These are phyloP conservation scores for Pholiota molesta DNA, from an alignment of 768 basidiomycete species.

Conservation along the genomic window DNA sequence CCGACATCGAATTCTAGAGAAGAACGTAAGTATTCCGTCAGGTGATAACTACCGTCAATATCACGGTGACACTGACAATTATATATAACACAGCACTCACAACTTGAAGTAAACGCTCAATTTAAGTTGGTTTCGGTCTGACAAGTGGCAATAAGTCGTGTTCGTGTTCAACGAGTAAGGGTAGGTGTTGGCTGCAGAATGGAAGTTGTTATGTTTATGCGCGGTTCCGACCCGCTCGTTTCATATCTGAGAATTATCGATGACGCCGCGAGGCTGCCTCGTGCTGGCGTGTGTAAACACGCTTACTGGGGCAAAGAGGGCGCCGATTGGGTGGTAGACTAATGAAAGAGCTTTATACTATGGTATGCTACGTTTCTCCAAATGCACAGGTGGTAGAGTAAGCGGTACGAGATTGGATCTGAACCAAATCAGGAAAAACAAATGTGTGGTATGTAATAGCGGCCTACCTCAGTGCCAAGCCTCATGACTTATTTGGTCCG, in stretches of 20 bases:
- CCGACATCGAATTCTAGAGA: neutral
- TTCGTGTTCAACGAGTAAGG: neutral
- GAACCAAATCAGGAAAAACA: no score
- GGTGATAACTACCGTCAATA: neutral
- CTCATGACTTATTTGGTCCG: neutral
- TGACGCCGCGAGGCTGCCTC: conserved; percentile 11
- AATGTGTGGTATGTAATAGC: no score
- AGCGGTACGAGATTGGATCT: neutral
- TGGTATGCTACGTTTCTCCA: no score
- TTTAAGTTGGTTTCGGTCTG: neutral
- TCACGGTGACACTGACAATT: neutral
- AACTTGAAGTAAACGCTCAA: neutral
- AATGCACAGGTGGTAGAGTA: no score
- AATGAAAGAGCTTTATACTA: neutral
- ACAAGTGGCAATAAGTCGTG: neutral
- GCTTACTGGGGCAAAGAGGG: neutral
- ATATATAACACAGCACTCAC: neutral
- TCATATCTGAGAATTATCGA: conserved; percentile 2
- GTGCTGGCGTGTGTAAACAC: neutral
- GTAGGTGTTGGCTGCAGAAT: neutral
- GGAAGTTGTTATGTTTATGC: neutral
- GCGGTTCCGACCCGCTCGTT: neutral
- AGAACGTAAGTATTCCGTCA: neutral
- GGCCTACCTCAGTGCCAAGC: neutral
- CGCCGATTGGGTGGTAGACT: neutral